phyloP scores from a whole-genome alignment of 306 rosid species.

The Medicago lupulina region DNA sequence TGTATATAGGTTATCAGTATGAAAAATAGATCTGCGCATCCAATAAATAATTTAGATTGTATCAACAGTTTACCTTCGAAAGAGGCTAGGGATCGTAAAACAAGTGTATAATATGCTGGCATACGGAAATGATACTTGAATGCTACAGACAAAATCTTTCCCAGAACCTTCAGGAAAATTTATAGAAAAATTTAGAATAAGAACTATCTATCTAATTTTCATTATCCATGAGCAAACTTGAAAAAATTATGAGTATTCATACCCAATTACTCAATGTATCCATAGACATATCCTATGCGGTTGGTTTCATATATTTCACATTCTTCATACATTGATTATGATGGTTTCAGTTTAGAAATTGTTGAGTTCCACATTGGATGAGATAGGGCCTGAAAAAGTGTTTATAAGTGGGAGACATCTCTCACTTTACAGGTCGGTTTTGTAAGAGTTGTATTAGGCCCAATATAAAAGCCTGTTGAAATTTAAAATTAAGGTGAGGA shows the following conservation, averaged over 20 bases:
- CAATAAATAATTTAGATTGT: constrained; percentile 18
- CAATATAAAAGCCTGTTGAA: not conserved
- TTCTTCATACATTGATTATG: not conserved
- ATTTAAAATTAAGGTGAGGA: too few relatives aligned
- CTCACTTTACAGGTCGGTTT: not conserved
- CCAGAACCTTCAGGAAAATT: constrained; percentile 76
- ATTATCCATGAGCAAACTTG: not conserved
- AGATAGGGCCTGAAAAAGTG: not conserved
- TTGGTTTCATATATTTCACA: constrained; percentile 17
- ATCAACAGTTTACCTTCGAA: constrained; percentile 73
- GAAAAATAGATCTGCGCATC: constrained; percentile 24
- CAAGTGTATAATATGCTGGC: constrained; percentile 95
- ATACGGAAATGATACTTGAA: constrained; percentile 90
- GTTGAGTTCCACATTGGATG: not conserved
- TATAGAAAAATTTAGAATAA: constrained; percentile 23
- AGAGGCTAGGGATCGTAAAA: constrained; percentile 89
- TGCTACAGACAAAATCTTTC: constrained; percentile 87
- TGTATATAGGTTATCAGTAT: constrained; percentile 24
- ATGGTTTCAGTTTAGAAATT: constrained; percentile 22
- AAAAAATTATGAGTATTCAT: not conserved
- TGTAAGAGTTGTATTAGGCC: not conserved
- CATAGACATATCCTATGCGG: constrained; percentile 15
- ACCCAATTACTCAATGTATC: not conserved
- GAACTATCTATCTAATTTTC: constrained; percentile 22
- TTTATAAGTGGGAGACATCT: not conserved